Percentiles rank a stretch among this genome's conserved stretches.
Conservation (phyloP, 2,329 filamentous ascomycete genomes). For the Diplodia corticola region DNA sequence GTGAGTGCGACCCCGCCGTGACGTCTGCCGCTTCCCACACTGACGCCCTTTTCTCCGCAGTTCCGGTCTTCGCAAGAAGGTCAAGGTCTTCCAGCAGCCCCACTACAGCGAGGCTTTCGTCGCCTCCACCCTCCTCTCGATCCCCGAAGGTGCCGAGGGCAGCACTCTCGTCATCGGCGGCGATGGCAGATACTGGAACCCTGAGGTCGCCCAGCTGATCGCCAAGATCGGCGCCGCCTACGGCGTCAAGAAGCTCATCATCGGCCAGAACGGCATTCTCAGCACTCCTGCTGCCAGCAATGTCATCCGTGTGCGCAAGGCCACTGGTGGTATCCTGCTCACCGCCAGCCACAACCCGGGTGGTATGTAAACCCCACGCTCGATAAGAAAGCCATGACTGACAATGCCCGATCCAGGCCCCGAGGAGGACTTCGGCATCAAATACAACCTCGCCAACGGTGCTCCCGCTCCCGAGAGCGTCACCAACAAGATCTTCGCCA, state of each 20-base stretch:
- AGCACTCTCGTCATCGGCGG: slow-evolving; percentile 94
- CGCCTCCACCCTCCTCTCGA: slow-evolving; percentile 89
- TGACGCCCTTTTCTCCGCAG: slow-evolving; percentile 48
- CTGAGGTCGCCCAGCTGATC: slow-evolving; percentile 93
- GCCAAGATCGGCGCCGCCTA: slow-evolving; percentile 97
- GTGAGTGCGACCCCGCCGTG: slow-evolving; percentile 60
- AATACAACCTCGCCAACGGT: slow-evolving; percentile 97
- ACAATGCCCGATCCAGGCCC: slow-evolving; percentile 62
- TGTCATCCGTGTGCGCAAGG: slow-evolving; percentile 90
- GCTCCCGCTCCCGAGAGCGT: slow-evolving; percentile 93
- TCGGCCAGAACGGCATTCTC: slow-evolving; percentile 94
- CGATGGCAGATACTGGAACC: slow-evolving; percentile 96
- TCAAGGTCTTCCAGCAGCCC: slow-evolving; percentile 92
- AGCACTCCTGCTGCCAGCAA: slow-evolving; percentile 96
- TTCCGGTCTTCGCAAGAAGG: slow-evolving; percentile 98
- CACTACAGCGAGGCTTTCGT: slow-evolving; percentile 98
- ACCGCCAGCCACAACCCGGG: slow-evolving; percentile 98
- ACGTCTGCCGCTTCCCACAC: background rate
- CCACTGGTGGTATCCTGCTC: slow-evolving; percentile 93
- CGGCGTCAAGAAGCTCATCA: slow-evolving; percentile 96
- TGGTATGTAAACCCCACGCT: slow-evolving; percentile 59
- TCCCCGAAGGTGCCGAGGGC: slow-evolving; percentile 87
- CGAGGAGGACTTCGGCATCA: slow-evolving; percentile 96
- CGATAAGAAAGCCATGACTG: background rate
- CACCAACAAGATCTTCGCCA: slow-evolving; percentile 96